Conservation (phyloP, 176 grass and related monocot genomes). For the Triticum aestivum region IWGSC_CS_RefSeq_v2.1 NC_057800.1:685561193-685561692, state of each 20-base stretch:
- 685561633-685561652: conserved; percentile 54
- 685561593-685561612: conserved; percentile 32
- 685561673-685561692: not conserved
- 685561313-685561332: conserved; percentile 60
- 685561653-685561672: conserved; percentile 28
- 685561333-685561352: conserved; percentile 48
- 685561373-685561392: conserved; percentile 58
- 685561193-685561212: conserved; percentile 61
- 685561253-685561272: conserved; percentile 51
- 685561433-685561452: conserved; percentile 53
- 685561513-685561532: conserved; percentile 55
- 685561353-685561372: conserved; percentile 52
- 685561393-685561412: conserved; percentile 45
- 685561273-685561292: conserved; percentile 56
- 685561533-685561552: conserved; percentile 46
- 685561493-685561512: conserved; percentile 65
- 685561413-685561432: conserved; percentile 42
- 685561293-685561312: conserved; percentile 68
- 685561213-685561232: conserved; percentile 38
- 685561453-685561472: conserved; percentile 68
- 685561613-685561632: conserved; percentile 56
- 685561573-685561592: conserved; percentile 57
- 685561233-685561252: conserved; percentile 52
- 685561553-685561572: conserved; percentile 62
- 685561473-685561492: conserved; percentile 62